Evolutionary conservation across 2,329 filamentous ascomycete species (phyloP), one percentile per base, ranked within the genome.

Genomic region (Septoria linicola): DNA sequence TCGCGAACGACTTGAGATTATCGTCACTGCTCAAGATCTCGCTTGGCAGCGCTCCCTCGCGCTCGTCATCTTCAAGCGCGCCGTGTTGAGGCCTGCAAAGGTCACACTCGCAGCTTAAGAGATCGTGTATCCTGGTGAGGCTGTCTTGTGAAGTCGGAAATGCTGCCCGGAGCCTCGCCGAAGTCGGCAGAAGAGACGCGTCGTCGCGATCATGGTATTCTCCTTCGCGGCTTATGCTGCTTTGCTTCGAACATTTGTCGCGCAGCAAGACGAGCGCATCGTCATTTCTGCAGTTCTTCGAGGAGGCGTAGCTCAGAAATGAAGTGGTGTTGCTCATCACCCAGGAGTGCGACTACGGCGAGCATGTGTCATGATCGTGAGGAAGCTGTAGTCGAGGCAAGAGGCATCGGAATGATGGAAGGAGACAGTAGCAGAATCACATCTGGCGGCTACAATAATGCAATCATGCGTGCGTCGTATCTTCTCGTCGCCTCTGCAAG

Each of bases 1-100:
- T 42, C 20, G 49, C 35, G 25, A 52, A 40, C 13, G 49, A 34
- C 23, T 52, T 52, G n/a, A 46, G 27, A 17, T 46, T 52, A 16
- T 46, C 30, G 17, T 34, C 34, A 20, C 21, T 44, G 41, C 39
- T 25, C 2, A 41, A 20, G n/a, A 47, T 40, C 23, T 30, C 30
- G 20, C 11, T 27, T 2, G 41, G 21, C 16, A 52, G 14, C 3
- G 25, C 17, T 19, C 21, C 14, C 23, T 40, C 41, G n/a, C 25
- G 13, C 20, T 45, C 35, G 11, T 31, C 41, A 36, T 32, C 37
- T n/a, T 46, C 35, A 20, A 41, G 32, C 16, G 41, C 36, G 31
- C 11, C 41, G 16, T 19, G 36, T 35, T 41, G 41, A 2, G 36
- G 30, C 8, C 11, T 21, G 36, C 45, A 49, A 16, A 49, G 45